Evolutionary conservation across 257 asterid genomes (phyloP), one percentile per base, ranked within the genome.

Genomic region (Eustoma russellianum): DNA sequence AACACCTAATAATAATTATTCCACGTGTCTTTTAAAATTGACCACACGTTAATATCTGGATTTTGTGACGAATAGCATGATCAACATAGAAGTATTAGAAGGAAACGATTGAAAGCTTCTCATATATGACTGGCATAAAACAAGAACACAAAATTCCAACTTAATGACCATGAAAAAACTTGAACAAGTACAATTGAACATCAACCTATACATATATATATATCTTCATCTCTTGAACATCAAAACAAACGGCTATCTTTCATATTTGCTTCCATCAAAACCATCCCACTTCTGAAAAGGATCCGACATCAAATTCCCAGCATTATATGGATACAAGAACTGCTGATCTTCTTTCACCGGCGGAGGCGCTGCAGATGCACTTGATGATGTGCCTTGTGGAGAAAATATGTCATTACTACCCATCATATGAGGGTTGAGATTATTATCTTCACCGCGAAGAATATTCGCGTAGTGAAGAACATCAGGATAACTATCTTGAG

Each of bases 271-370:
- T 33, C 38, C 19, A 16, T 73, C 65, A 28, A 60, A 71, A 50
- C 67, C 78, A 46, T 61, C 75, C 82, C 77, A 73, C 18, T 51
- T 79, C 28, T 41, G 78, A 5, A 40, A 15, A 10, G 70, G 63
- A 50, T 65, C 75, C 5, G 72, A 61, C 41, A 46, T 59, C 17
- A 68, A 62, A 52, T 60, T 62, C 33, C 68, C 81, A 9, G 15
- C 54, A 30, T 40, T 50, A 48, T 63, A 65, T 48, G 68, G 70
- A 67, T 65, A 74, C 48, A 71, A 60, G 64, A 66, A 79, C 60
- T 71, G 61, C 56, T 60, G 16, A 17, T 56, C 65, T 9, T 62
- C 56, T 7, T 67, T 72, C 43, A 38, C 43, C 52, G 50, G 62
- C 5, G 61, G 13, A 2, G 47, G n/a, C 1, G 66, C 38, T 14